Conservation (phyloP, 805 yeast genomes). For the Candida bentonensis region DNA sequence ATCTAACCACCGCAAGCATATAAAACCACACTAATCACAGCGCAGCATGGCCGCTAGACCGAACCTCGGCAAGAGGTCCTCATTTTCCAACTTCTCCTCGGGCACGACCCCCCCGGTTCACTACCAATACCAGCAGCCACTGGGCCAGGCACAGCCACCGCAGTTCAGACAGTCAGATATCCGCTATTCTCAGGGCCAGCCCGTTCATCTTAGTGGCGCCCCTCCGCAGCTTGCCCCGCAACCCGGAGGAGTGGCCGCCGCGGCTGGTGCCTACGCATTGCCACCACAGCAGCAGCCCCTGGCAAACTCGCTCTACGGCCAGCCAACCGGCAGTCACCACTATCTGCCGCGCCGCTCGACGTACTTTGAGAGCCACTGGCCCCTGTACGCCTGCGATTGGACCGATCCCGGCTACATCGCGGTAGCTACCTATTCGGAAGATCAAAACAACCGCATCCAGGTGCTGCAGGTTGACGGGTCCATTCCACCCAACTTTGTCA, state of each 20-base stretch:
- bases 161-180: neutral
- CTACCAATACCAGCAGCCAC: neutral
- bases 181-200: neutral
- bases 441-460: constrained; percentile 45
- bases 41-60: neutral
- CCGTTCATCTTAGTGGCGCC: neutral
- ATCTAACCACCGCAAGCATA: no score
- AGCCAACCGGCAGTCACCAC: neutral
- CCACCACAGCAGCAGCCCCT: neutral
- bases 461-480: constrained; percentile 14
- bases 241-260: neutral
- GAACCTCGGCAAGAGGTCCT: neutral
- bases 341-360: constrained; percentile 21
- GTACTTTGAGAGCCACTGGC: constrained; percentile 34
- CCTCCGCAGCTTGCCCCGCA: neutral
- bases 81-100: neutral
- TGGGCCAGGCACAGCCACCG: neutral
- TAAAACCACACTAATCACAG: no score
- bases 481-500: constrained; percentile 2
- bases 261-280: neutral
- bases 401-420: constrained; percentile 33
- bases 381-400: constrained; percentile 43
- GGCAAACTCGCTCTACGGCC: no score
- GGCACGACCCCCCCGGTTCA: neutral
- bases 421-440: constrained; percentile 70